Evolutionary conservation across 1,284 basidiomycete species (phyloP).

Genomic region (Ceratobasidium sp.): DNA sequence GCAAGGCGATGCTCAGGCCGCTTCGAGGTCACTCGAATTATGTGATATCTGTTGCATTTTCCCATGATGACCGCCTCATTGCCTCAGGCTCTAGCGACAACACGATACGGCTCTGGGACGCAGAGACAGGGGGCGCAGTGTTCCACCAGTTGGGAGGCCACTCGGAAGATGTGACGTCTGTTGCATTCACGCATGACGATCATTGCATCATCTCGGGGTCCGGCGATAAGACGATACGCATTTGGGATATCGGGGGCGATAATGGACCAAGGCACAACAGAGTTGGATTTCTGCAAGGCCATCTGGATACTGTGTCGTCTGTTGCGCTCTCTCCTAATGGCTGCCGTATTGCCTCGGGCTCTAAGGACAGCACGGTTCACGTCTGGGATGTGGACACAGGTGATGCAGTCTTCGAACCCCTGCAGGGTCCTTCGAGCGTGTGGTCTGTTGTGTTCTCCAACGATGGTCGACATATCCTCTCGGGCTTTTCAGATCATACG

Average conservation of each 20-base stretch:
- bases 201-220: too few species aligned
- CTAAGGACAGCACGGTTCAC: slow-evolving; percentile 38
- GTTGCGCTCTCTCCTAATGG: slow-evolving; percentile 6
- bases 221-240: too few species aligned
- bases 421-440: slow-evolving; percentile 27
- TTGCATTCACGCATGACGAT: too few species aligned
- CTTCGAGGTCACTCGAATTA: slow-evolving; percentile 40
- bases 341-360: slow-evolving; percentile 26
- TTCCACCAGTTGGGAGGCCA: neutral
- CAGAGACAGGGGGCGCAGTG: too few species aligned
- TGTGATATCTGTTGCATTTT: slow-evolving; percentile 35
- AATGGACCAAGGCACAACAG: neutral
- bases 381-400: too few species aligned
- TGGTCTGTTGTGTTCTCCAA: slow-evolving; percentile 34
- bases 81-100: slow-evolving; percentile 24
- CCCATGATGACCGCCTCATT: slow-evolving; percentile 33
- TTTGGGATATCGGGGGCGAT: too few species aligned
- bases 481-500: slow-evolving; percentile 15
- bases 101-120: too few species aligned
- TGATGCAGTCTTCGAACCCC: neutral
- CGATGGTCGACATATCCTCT: slow-evolving; percentile 23
- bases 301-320: slow-evolving; percentile 1
- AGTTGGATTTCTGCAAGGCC: neutral
- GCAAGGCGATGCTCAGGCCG: neutral
- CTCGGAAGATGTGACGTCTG: too few species aligned